These are phyloP conservation scores for Coemansia sp. DNA, from an alignment of 371 early-diverging fungal species.

Conservation along the genomic window DNA sequence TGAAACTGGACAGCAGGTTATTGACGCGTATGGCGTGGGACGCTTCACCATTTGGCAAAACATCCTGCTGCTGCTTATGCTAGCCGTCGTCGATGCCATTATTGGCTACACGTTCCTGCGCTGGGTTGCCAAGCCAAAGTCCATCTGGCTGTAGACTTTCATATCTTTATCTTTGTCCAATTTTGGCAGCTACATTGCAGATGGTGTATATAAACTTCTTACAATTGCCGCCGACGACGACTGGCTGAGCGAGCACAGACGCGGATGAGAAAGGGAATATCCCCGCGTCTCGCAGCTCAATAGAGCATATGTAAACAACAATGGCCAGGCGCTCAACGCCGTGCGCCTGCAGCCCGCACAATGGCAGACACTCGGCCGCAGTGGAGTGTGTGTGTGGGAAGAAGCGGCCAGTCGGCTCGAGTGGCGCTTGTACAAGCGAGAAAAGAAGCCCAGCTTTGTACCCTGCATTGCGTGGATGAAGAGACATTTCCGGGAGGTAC, in stretches of 20 bases:
- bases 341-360: not conserved
- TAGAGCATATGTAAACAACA: not conserved
- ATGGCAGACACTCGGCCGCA: not conserved
- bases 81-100: slow-evolving; percentile 28
- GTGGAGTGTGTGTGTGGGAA: not conserved
- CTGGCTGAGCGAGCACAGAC: no score
- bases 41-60: slow-evolving; percentile 40
- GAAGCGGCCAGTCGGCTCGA: no score
- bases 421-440: no score
- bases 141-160: slow-evolving; percentile 46
- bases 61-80: slow-evolving; percentile 37
- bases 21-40: slow-evolving; percentile 36
- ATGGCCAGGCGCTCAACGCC: not conserved
- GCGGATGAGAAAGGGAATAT: no score
- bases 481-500: no score
- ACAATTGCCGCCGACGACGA: not conserved
- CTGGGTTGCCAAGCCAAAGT: slow-evolving; percentile 49
- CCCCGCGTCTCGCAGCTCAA: not conserved
- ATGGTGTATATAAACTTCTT: not conserved
- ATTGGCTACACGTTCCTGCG: slow-evolving; percentile 42
- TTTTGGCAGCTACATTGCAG: no score
- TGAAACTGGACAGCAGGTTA: slow-evolving; percentile 34
- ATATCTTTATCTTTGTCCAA: no score
- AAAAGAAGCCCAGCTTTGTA: no score
- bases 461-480: not conserved